Evolutionary conservation across 345 rosid species (phyloP), one percentile per base, ranked within the genome.

Genomic region (Schrenkiella parvula): DNA sequence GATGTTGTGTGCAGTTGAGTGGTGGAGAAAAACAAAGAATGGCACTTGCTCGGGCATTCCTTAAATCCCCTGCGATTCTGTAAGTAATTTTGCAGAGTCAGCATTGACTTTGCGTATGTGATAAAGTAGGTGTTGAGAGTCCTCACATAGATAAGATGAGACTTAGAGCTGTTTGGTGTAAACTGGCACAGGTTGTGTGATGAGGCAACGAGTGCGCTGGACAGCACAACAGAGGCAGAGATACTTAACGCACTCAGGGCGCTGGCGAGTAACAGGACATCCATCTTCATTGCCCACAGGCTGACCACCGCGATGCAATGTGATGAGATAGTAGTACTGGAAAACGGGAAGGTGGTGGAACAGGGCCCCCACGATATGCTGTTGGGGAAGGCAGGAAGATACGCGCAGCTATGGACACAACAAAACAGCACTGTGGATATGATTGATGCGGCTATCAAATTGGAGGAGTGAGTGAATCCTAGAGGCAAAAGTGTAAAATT

Each of bases 11-110:
- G 78, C 89, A 95, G 98, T 81, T 95, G 83, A 95, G 99, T 70
- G 98, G 99, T 61, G 99, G 99, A 75, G 99, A 95, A 84, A 95
- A 95, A 79, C 99, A 92, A 82, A 92, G 99, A 47, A 97, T 95
- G 63, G 97, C 98, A 50, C 82, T 95, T 77, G 99, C 99, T 65
- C 91, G 97, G 60, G 84, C 98, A 47, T 95, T 95, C 55, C 79
- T 95, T 80, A 95, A 95, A 80, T 86, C 88, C 15, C 92, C 99
- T 4, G 79, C 93, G 14, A 87, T 92, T 57, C 71, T 92, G 98
- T 92, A 85, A 89, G 99, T 71, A 60, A 58, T 0, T 59, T 48
- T 63, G 8, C 42, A 32, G 21, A 39, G 39, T 19, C 56, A 63
- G 48, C 71, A 46, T 17, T 55, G 7, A 11, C n/a, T 53, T 22